Evolutionary conservation across 306 rosid genomes (phyloP).

Genomic region (Pyrus communis): DNA sequence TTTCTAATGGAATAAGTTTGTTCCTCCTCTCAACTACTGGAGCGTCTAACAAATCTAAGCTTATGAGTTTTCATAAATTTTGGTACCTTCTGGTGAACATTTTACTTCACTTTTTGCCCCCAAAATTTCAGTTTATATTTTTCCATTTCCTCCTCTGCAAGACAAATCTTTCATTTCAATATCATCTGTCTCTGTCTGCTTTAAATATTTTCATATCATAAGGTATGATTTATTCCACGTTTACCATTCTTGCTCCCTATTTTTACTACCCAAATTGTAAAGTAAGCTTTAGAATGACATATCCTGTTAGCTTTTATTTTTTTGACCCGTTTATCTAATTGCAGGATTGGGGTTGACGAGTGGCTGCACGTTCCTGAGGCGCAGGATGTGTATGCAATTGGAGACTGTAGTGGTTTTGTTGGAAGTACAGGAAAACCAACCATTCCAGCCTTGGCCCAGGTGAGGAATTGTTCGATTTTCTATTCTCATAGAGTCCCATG

Average conservation of each 20-base stretch:
- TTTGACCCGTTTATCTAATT: not conserved
- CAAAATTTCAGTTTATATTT: not conserved
- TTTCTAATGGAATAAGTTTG: not conserved
- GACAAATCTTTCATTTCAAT: not conserved
- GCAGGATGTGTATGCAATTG: conserved; percentile 75
- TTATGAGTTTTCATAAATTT: not conserved
- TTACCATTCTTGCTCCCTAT: not conserved
- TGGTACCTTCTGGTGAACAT: not conserved
- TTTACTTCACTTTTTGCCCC: not conserved
- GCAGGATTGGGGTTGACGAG: conserved; percentile 89
- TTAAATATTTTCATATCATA: not conserved
- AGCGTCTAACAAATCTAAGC: not conserved
- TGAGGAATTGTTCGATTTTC: not conserved
- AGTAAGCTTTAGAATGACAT: not conserved
- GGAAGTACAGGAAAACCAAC: conserved; percentile 79
- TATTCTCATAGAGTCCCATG: no score
- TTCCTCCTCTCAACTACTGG: not conserved
- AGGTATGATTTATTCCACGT: not conserved
- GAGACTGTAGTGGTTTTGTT: conserved; percentile 90
- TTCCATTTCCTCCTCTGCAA: not conserved
- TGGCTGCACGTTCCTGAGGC: conserved; percentile 80
- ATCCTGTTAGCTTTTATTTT: not conserved
- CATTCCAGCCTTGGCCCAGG: conserved; percentile 97
- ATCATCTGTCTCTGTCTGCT: not conserved
- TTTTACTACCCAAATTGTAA: not conserved